A percentile compares a stretch with the other conserved stretches of the same genome.
Evolutionary conservation across 2,329 filamentous ascomycete species (phyloP).

Genomic region (Diaporthe capsici): DNA sequence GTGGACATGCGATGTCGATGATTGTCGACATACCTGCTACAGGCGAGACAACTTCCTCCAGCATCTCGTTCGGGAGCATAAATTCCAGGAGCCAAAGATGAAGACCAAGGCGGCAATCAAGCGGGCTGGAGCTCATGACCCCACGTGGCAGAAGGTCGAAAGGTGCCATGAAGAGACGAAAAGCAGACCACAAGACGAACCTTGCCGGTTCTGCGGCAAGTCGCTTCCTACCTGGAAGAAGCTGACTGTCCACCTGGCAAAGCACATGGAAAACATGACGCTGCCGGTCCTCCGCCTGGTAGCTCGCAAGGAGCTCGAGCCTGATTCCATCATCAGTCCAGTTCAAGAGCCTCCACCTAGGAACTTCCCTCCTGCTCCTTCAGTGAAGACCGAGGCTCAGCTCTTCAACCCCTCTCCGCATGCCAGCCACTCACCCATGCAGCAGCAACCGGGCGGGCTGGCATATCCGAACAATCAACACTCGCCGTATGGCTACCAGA

Average conservation of each 20-base stretch:
- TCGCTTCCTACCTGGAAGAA: constrained; percentile 91
- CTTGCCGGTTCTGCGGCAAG: constrained; percentile 89
- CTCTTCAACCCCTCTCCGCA: constrained; percentile 44
- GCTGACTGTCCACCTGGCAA: constrained; percentile 90
- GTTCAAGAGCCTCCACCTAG: constrained; percentile 70
- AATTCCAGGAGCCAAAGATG: constrained; percentile 83
- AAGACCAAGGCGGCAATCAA: constrained; percentile 81
- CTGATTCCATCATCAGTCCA: constrained; percentile 77
- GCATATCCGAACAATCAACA: constrained; percentile 34
- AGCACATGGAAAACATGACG: constrained; percentile 94
- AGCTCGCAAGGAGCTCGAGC: constrained; percentile 60
- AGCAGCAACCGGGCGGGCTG: constrained; percentile 37
- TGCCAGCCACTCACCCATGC: constrained; percentile 38
- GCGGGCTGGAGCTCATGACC: constrained; percentile 69
- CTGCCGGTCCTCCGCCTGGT: constrained; percentile 81
- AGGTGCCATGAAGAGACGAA: constrained; percentile 80
- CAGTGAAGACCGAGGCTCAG: constrained; percentile 50
- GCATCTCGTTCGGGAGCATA: constrained; percentile 92
- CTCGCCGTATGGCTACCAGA: constrained; percentile 41
- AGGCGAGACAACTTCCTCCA: constrained; percentile 94
- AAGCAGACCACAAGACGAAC: constrained; percentile 78
- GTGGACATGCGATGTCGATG: constrained; percentile 87
- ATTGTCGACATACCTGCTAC: constrained; percentile 86
- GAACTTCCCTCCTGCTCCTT: constrained; percentile 50
- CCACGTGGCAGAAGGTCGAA: constrained; percentile 84